These are phyloP conservation scores for Colletotrichum sp. DNA, from an alignment of 2,329 filamentous ascomycete genomes.

Conservation along the genomic window DNA sequence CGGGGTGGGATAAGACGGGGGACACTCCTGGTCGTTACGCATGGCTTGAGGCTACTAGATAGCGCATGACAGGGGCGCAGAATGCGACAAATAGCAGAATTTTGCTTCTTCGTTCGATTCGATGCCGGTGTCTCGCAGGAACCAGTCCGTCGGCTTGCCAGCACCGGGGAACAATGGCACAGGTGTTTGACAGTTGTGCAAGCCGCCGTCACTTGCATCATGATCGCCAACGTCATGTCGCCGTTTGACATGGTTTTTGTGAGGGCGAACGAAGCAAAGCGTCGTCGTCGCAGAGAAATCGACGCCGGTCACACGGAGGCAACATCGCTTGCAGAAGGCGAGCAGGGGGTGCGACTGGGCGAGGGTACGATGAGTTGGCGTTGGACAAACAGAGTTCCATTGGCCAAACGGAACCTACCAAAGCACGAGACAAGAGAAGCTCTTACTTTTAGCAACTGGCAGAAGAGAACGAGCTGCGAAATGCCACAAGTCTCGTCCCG, in stretches of 20 bases:
- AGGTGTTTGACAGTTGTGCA: conserved; percentile 6
- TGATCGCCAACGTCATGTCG: neutral
- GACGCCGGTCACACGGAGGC: neutral
- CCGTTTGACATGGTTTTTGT: neutral
- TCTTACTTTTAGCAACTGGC: neutral
- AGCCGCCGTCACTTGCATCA: conserved; percentile 13
- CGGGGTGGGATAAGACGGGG: neutral
- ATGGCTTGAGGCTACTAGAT: conserved; percentile 10
- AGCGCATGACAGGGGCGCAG: neutral
- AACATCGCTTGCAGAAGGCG: neutral
- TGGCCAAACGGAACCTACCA: neutral
- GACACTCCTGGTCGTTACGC: conserved; percentile 15
- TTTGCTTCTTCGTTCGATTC: neutral
- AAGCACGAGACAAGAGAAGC: neutral
- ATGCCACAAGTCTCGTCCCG: neutral
- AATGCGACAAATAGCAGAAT: neutral
- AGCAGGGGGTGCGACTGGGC: neutral
- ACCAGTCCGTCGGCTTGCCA: conserved; percentile 1
- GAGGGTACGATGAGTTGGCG: neutral
- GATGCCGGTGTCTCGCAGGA: conserved; percentile 8
- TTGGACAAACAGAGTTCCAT: neutral
- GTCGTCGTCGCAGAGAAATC: neutral
- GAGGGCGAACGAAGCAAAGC: neutral
- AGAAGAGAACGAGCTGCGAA: neutral
- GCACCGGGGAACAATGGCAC: conserved; percentile 3